Evolutionary conservation across 2,329 filamentous ascomycete species (phyloP), one percentile per base, ranked within the genome.

Genomic region (Ciborinia camelliae): DNA sequence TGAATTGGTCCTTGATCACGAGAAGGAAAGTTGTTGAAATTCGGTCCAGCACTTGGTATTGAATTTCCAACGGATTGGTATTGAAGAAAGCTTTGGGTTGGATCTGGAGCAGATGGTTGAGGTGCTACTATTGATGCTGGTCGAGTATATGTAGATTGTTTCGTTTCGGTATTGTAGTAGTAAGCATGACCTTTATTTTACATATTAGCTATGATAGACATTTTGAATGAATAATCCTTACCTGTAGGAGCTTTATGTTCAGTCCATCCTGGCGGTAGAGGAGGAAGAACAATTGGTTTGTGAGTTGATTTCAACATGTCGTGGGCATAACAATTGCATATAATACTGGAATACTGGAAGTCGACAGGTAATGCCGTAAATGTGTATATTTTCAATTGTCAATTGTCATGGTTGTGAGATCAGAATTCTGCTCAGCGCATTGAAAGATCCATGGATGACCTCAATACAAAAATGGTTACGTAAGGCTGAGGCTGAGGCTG

Each of bases 191-290:
- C 63, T 64, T 47, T 30, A n/a, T 55, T 64, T 47, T 30, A n/a
- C 10, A 30, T 3, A 28, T 41, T 45, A 61, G 47, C 15, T 61
- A 35, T 39, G 45, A 39, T 61, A 23, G 4, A 23, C 18, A n/a
- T 4, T 43, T 0, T 9, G 12, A 30, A 18, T 5, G 18, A 45
- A n/a, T 20, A 45, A 6, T 51, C 41, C 37, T 8, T 52, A 64
- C 63, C 86, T 59, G 89, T 89, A 7, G 92, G 93, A 61, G 93
- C 92, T 77, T 88, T 93, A 79, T 97, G 92, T 77, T 96, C 91
- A n/a, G 90, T 91, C 93, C 93, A 97, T 68, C 91, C 92, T 51
- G 88, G 82, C 35, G 88, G 89, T 0, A 97, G 81, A 43, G 90
- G 86, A 53, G 85, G 81, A 15, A 64, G 69, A 28, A 67, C 59